phyloP scores from a whole-genome alignment of 2,329 filamentous ascomycete genomes.

The Talaromyces funiculosus region DNA sequence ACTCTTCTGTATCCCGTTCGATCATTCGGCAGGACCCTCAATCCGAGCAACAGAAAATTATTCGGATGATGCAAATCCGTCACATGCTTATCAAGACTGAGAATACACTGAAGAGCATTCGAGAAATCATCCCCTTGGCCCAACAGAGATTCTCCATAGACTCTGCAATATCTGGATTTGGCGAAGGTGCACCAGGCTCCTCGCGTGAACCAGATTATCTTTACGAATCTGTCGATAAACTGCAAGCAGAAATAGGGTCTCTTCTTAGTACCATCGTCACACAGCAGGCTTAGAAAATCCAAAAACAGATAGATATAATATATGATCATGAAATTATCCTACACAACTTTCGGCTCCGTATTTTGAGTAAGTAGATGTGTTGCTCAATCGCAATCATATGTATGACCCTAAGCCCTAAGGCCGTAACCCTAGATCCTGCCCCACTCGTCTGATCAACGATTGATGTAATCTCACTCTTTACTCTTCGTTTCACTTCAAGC shows the following conservation, averaged over 20 bases:
- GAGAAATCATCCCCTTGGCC: background rate
- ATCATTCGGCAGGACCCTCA: background rate
- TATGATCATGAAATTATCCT: background rate
- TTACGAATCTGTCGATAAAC: constrained; percentile 1
- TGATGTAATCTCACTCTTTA: background rate
- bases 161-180: background rate
- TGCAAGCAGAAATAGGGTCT: constrained; percentile 7
- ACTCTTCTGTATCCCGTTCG: background rate
- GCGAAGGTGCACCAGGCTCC: background rate
- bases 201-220: constrained; percentile 3
- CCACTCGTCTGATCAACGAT: background rate
- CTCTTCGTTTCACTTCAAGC: background rate
- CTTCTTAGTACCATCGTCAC: background rate
- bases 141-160: constrained; percentile 3
- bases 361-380: background rate
- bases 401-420: background rate
- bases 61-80: constrained; percentile 7
- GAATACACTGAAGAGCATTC: background rate
- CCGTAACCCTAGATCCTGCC: background rate
- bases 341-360: background rate
- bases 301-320: background rate
- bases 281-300: background rate
- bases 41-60: background rate
- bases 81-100: constrained; percentile 11
- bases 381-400: background rate